Percentiles rank a stretch among this genome's conserved stretches.
These are phyloP conservation scores for Russula compacta DNA, from an alignment of 768 basidiomycete species.

Conservation along the genomic window DNA sequence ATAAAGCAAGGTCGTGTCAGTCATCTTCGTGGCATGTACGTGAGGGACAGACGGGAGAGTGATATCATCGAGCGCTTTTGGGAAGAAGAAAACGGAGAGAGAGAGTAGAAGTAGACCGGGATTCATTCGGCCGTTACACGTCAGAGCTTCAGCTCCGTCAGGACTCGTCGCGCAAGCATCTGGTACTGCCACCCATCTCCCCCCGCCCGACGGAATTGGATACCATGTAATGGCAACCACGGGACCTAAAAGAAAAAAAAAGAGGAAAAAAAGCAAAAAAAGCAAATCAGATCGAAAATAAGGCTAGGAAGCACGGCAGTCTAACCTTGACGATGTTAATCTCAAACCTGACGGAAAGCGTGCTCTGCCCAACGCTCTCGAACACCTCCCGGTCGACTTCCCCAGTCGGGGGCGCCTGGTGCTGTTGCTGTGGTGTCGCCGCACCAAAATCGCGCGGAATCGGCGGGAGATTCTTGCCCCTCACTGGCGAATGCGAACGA, in stretches of 20 bases:
- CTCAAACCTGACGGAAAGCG: conserved; percentile 88
- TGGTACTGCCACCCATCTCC: conserved; percentile 98
- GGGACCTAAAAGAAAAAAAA: conserved; percentile 54
- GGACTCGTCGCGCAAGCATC: conserved; percentile 81
- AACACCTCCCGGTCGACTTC: conserved; percentile 61
- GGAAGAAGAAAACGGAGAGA: background rate
- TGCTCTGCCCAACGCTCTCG: conserved; percentile 65
- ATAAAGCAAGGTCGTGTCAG: background rate
- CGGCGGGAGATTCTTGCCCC: conserved; percentile 62
- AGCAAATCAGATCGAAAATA: conserved; percentile 22
- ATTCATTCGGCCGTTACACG: background rate
- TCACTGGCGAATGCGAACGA: conserved; percentile 43
- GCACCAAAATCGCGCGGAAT: conserved; percentile 62
- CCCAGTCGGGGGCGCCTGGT: conserved; percentile 41
- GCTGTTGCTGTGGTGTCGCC: conserved; percentile 20
- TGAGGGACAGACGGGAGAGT: background rate
- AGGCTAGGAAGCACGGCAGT: too few species aligned
- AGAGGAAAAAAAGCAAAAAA: too few species aligned
- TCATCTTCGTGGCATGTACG: background rate
- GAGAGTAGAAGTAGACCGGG: background rate
- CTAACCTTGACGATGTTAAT: conserved; percentile 91
- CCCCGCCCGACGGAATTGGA: conserved; percentile 85
- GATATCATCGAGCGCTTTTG: background rate
- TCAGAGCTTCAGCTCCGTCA: conserved; percentile 81
- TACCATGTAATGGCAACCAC: conserved; percentile 86